Conservation (phyloP, 768 basidiomycete species). For the Rhizopogon vesiculosus region DNA sequence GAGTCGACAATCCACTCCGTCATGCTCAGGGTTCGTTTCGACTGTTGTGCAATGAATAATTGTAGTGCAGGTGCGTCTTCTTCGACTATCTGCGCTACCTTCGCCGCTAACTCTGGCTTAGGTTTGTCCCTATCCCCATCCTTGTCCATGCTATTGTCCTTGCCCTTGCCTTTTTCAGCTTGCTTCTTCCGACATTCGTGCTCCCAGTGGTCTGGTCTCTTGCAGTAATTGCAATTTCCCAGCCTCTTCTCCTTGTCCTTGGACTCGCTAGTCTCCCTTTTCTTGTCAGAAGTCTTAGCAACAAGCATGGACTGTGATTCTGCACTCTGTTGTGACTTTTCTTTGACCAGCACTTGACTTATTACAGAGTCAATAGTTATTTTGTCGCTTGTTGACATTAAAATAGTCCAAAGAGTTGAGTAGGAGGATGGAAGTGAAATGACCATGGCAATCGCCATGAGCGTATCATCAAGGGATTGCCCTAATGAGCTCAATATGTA, state of each 20-base stretch:
- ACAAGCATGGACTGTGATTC: too few species aligned
- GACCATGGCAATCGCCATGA: too few species aligned
- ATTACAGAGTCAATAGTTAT: too few species aligned
- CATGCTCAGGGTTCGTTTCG: neutral
- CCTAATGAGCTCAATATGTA: too few species aligned
- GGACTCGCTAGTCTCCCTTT: neutral
- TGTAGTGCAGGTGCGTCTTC: neutral
- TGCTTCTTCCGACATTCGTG: neutral
- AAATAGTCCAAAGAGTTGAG: too few species aligned
- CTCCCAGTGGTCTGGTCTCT: neutral
- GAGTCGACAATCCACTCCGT: slow-evolving; percentile 3
- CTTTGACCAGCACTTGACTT: too few species aligned
- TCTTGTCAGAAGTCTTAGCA: neutral
- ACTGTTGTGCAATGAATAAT: slow-evolving; percentile 1
- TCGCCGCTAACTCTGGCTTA: neutral
- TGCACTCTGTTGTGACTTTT: too few species aligned
- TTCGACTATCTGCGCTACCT: neutral
- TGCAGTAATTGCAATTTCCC: neutral
- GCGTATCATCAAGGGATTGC: too few species aligned
- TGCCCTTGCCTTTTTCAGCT: neutral
- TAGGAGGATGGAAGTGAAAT: too few species aligned
- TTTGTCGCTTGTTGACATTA: too few species aligned
- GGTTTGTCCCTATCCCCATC: neutral
- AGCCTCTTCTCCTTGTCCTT: neutral
- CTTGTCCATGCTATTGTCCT: neutral